Conservation (phyloP, 2,329 filamentous ascomycete species). For the Capronia americana region DNA sequence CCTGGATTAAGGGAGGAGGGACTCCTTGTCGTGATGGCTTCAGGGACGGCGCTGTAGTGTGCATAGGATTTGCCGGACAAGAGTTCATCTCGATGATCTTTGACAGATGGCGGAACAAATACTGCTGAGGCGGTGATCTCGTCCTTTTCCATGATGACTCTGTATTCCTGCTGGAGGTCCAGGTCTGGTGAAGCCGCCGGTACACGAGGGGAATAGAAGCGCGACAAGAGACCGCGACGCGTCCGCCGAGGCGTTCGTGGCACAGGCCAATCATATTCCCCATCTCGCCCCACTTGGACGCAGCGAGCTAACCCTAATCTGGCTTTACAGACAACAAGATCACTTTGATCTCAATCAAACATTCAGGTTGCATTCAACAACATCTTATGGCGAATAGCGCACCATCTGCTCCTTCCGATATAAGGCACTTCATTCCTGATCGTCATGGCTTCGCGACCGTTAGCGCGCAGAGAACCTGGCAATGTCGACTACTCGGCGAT, state of each 20-base stretch:
- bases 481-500: slow-evolving; percentile 55
- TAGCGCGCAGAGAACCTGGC: slow-evolving; percentile 49
- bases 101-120: slow-evolving; percentile 74
- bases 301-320: slow-evolving; percentile 6
- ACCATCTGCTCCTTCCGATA: neutral
- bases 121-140: slow-evolving; percentile 43
- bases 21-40: slow-evolving; percentile 56
- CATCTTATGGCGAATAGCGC: neutral
- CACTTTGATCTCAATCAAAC: neutral
- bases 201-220: neutral
- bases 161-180: neutral
- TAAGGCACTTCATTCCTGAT: neutral
- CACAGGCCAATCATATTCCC: slow-evolving; percentile 1
- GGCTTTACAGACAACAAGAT: slow-evolving; percentile 19
- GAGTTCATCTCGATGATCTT: slow-evolving; percentile 56
- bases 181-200: neutral
- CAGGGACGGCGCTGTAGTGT: slow-evolving; percentile 73
- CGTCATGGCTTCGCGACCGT: slow-evolving; percentile 33
- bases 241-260: neutral
- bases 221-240: neutral
- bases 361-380: neutral
- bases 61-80: slow-evolving; percentile 71
- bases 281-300: neutral
- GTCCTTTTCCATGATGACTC: slow-evolving; percentile 43
- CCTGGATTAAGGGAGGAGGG: slow-evolving; percentile 40